A percentile compares a stretch with the other conserved stretches of the same genome.
Conservation (phyloP, 768 basidiomycete genomes). For the Sarcomyxa edulis region DNA sequence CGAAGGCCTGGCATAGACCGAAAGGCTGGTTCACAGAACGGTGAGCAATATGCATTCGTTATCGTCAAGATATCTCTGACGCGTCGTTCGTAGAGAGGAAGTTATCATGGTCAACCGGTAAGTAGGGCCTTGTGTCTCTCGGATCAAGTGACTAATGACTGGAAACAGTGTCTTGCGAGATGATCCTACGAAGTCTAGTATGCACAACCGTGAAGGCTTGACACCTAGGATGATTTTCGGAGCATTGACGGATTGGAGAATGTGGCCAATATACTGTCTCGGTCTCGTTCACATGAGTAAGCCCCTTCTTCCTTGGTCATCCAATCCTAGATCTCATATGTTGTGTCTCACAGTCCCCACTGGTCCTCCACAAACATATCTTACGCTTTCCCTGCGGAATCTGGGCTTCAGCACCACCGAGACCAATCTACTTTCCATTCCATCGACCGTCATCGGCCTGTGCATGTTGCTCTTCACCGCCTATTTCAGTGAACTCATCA, state of each 20-base stretch:
- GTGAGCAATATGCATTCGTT: conserved; percentile 27
- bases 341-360: conserved; percentile 40
- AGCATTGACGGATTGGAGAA: conserved; percentile 51
- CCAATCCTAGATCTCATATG: not conserved
- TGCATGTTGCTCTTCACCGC: conserved; percentile 40
- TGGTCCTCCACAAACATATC: conserved; percentile 54
- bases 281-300: conserved; percentile 50
- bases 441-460: conserved; percentile 49
- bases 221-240: conserved; percentile 40
- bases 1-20: conserved; percentile 51
- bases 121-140: not conserved
- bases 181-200: conserved; percentile 60
- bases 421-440: conserved; percentile 59
- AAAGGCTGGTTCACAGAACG: conserved; percentile 64
- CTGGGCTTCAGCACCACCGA: conserved; percentile 61
- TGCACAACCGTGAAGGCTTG: conserved; percentile 71
- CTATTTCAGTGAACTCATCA: conserved; percentile 48
- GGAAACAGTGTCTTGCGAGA: conserved; percentile 45
- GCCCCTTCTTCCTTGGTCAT: conserved; percentile 10
- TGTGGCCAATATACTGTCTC: conserved; percentile 64
- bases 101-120: conserved; percentile 56
- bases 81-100: conserved; percentile 40
- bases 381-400: conserved; percentile 56
- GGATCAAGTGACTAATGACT: not conserved
- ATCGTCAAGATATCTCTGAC: too few relatives aligned